phyloP scores from a whole-genome alignment of 2,329 filamentous ascomycete species.

The Tricladium varicosporioides region DNA sequence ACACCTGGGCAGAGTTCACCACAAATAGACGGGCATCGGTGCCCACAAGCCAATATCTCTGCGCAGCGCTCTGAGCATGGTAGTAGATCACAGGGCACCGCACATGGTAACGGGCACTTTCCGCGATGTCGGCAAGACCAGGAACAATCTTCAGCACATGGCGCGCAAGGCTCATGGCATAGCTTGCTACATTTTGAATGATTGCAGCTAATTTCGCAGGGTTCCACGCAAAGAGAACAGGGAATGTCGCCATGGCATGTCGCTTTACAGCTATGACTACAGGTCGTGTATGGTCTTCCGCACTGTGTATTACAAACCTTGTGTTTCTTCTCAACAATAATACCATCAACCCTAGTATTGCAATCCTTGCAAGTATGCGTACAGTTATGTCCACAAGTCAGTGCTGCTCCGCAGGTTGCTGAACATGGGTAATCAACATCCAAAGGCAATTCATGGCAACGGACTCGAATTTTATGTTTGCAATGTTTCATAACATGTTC shows the following conservation, averaged over 20 bases:
- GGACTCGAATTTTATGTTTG: constrained; percentile 47
- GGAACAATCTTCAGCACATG: constrained; percentile 56
- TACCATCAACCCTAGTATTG: constrained; percentile 35
- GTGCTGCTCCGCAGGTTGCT: constrained; percentile 42
- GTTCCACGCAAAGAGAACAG: constrained; percentile 7
- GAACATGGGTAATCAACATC: constrained; percentile 44
- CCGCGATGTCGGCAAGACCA: constrained; percentile 53
- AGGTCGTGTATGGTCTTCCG: constrained; percentile 50
- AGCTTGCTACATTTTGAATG: constrained; percentile 53
- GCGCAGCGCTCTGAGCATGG: constrained; percentile 62
- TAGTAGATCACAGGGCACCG: constrained; percentile 64
- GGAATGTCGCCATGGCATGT: too few species aligned
- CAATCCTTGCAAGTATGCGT: constrained; percentile 49
- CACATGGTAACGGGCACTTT: constrained; percentile 48
- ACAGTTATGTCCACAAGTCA: constrained; percentile 61
- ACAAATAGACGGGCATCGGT: constrained; percentile 64
- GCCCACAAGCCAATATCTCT: constrained; percentile 53
- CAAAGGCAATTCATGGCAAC: constrained; percentile 49
- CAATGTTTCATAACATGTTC: constrained; percentile 52
- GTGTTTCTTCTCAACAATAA: constrained; percentile 40
- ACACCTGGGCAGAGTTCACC: constrained; percentile 58
- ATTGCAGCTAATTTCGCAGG: constrained; percentile 55
- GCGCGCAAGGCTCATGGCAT: constrained; percentile 60
- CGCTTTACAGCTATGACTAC: constrained; percentile 42
- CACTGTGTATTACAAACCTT: constrained; percentile 48